Evolutionary conservation across 116 monocot species (phyloP), one percentile per base, ranked within the genome.

Genomic region (Dioscorea cayenensis): DNA sequence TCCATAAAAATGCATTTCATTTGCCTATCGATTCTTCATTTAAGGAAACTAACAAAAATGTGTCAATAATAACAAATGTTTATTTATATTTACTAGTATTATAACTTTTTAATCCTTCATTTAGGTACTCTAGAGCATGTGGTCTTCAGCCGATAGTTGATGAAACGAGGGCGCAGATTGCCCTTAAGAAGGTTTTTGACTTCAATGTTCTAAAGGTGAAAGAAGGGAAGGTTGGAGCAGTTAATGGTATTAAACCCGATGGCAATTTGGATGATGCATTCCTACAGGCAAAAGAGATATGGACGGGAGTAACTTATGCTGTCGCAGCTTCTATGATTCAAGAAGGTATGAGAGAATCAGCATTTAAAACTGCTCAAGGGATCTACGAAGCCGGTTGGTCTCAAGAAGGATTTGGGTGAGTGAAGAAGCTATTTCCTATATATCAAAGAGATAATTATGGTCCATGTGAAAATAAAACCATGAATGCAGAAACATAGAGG

Each of bases 311-410:
- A 4, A 88, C 84, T 37, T 88, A 68, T 64, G 79, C 84, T 21
- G 72, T 88, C 19, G 79, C 88, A 2, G 88, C 88, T 16, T 65
- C 82, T 20, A 84, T 88, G 88, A 75, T 88, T 28, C 84, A 84
- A 70, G 80, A 88, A 73, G 88, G 85, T 49, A 82, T 88, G 88
- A 16, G 22, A 36, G 84, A 88, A 23, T 49, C 55, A 14, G 88
- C 74, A 38, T 88, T 84, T 63, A 79, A 73, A 69, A 88, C 84
- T 10, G 84, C 88, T 22, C 72, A 82, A 63, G 88, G 88, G 1
- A 51, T 82, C 35, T 73, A 80, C 50, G 79, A 88, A 69, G 51
- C 77, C 37, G 79, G 55, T 20, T 88, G 88, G 84, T 68, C 77
- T 38, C 21, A 38, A 17, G 69, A 84, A 61, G 88, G 84, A 37